Base-by-base conservation (phyloP, 495 filamentous ascomycete species). In the Tuber aestivum region DNA sequence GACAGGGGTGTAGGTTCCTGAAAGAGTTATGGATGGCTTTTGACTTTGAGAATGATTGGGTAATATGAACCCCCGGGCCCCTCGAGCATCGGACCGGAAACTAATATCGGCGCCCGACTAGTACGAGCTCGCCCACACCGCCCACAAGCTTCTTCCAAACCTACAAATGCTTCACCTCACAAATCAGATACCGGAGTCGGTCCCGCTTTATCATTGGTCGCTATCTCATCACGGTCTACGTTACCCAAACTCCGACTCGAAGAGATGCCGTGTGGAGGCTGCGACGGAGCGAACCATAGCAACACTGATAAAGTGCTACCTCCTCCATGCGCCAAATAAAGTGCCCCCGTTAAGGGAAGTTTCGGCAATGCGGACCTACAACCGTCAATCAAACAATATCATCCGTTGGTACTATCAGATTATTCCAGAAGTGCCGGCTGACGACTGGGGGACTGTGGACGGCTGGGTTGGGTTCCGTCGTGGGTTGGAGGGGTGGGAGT, bases 11-110 rank as follows among this genome's bases (percentile, higher is more conserved):
- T 65, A 65, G 56, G 27, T 27, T 65, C n/a, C 56, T 65, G 56
- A 65, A 65, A 32, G 56, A 65, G n/a, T 32, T 65, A 32, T 65
- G 56, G 56, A 65, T 32, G 56, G 56, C 56, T 65, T 65, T 65
- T 65, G 56, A 65, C 6, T 65, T 65, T 65, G 56, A 65, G 7
- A 65, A 65, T 65, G 27, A 65, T 18, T 65, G 56, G 56, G 56
- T 65, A 65, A 65, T 65, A 56, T 65, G n/a, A n/a, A 32, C 16
- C 12, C 50, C 56, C 56, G 12, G 0, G 9, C 56, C 56, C 12
- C n/a, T 32, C 56, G 56, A 18, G n/a, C 56, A 65, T 14, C 10
- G 10, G 56, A 16, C n/a, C n/a, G 1, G 56, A 32, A 32, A 32
- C 27, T 65, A 32, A 65, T 8, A 18, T 32, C 27, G 12, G 27